Evolutionary conservation across 441 rosid genomes (phyloP).

Genomic region (Pelargonium exstipulatum): DNA sequence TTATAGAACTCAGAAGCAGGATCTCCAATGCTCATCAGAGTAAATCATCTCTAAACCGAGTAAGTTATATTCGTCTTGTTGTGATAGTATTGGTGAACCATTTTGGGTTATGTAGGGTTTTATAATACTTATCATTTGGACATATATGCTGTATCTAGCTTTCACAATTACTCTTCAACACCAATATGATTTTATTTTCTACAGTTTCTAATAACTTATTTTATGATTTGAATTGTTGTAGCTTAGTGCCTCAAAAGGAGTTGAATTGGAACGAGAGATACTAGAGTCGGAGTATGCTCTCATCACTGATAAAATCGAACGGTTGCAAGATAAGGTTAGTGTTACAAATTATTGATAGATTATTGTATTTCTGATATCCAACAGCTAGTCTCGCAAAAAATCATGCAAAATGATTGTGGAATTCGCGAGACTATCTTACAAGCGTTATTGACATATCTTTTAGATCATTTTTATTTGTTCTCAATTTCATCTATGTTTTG

Average conservation of each 20-base stretch:
- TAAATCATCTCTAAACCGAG: conserved; percentile 44
- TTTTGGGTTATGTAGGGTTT: neutral
- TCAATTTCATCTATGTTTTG: conserved; percentile 8
- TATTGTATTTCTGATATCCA: neutral
- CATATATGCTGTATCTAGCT: conserved; percentile 13
- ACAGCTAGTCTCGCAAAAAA: conserved; percentile 8
- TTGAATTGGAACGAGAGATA: conserved; percentile 59
- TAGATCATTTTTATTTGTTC: neutral
- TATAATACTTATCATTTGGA: conserved; percentile 5
- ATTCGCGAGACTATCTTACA: neutral
- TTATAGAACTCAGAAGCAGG: conserved; percentile 61
- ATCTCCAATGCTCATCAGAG: conserved; percentile 36
- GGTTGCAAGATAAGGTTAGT: conserved; percentile 69
- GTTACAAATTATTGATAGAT: conserved; percentile 18
- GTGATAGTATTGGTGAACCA: conserved; percentile 12
- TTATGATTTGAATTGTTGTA: conserved; percentile 29
- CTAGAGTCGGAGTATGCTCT: conserved; percentile 73
- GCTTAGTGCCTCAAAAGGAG: conserved; percentile 63
- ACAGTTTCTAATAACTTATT: conserved; percentile 18
- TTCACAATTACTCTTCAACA: conserved; percentile 11
- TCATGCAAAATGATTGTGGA: neutral
- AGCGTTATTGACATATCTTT: neutral
- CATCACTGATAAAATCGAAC: conserved; percentile 55
- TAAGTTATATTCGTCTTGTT: conserved; percentile 27
- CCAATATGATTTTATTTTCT: conserved; percentile 8